Evolutionary conservation across 2,329 filamentous ascomycete genomes (phyloP), one percentile per base, ranked within the genome.

Genomic region (Cytospora piceicola): DNA sequence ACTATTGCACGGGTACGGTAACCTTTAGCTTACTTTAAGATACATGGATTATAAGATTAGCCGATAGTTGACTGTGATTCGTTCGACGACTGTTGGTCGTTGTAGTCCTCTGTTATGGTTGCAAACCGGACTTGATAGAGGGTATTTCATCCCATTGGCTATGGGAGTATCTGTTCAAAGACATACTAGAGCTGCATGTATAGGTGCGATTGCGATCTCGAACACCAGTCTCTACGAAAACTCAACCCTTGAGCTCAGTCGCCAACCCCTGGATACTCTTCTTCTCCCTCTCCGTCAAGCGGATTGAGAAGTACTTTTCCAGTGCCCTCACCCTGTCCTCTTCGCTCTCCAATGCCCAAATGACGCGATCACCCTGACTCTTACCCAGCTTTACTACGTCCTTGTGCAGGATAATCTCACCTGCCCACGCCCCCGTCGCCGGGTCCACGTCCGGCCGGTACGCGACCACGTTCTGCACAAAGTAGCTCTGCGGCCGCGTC

Each of bases 261-360:
- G 71, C 58, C 53, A 75, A 62, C 0, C 82, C 82, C 17, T 69
- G 74, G 65, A 88, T 87, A 0, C 80, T 83, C 46, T 72, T 74
- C 56, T 76, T 77, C 69, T 88, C 85, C 63, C 77, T 74, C 9
- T 76, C 73, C 0, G 71, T 78, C 36, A 88, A 72, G 42, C 76
- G 72, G 57, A 88, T 79, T 9, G 73, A 76, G 69, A 87, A 88
- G 69, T 80, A 81, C 68, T 78, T 78, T 52, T 78, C 76, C 69
- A 88, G 71, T 14, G 80, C 83, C 55, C 71, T 67, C 24, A 85
- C 75, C 12, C 86, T 75, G 56, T 86, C 77, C 14, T 75, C 74
- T 72, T 88, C 86, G 2, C 67, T 81, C 61, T 76, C 71, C 24
- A 85, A 70, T 14, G 67, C 75, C 66, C 78, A 76, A n/a, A 84